Evolutionary conservation across 2,329 filamentous ascomycete genomes (phyloP).

Genomic region (Aureobasidium sp.): DNA sequence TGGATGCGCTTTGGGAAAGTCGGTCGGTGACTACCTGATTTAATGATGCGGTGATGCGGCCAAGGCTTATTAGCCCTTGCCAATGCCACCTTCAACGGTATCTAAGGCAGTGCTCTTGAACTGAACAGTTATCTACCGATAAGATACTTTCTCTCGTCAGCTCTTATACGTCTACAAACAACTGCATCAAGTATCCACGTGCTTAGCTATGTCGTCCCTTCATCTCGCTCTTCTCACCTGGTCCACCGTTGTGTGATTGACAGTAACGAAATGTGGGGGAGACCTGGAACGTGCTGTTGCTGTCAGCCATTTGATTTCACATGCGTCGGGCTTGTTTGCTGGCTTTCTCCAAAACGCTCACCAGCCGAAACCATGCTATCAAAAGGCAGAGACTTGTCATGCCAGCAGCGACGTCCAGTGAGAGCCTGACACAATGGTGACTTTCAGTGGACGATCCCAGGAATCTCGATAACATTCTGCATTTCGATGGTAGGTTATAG

Average conservation of each 20-base stretch:
- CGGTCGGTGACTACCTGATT: conserved; percentile 1
- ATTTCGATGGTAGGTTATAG: neutral
- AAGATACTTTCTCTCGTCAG: neutral
- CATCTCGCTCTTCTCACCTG: neutral
- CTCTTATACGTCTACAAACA: neutral
- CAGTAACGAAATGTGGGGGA: neutral
- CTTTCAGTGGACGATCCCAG: neutral
- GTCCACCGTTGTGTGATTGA: conserved; percentile 1
- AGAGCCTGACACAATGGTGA: neutral
- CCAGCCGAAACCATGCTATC: neutral
- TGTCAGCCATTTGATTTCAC: conserved; percentile 4
- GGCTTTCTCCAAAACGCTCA: neutral
- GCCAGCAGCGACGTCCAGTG: neutral
- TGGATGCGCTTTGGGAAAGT: neutral
- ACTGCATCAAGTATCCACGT: neutral
- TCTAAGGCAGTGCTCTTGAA: neutral
- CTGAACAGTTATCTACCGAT: neutral
- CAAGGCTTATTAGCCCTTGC: neutral
- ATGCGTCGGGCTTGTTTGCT: neutral
- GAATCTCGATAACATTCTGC: neutral
- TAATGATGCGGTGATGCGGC: conserved; percentile 1
- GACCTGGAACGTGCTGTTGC: neutral
- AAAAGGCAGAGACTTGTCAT: neutral
- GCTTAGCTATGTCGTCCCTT: neutral
- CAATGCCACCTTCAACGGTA: neutral